A percentile compares a stretch with the other conserved stretches of the same genome.
These are phyloP conservation scores for Sporothrix sp. DNA, from an alignment of 2,329 filamentous ascomycete species.

Conservation along the genomic window DNA sequence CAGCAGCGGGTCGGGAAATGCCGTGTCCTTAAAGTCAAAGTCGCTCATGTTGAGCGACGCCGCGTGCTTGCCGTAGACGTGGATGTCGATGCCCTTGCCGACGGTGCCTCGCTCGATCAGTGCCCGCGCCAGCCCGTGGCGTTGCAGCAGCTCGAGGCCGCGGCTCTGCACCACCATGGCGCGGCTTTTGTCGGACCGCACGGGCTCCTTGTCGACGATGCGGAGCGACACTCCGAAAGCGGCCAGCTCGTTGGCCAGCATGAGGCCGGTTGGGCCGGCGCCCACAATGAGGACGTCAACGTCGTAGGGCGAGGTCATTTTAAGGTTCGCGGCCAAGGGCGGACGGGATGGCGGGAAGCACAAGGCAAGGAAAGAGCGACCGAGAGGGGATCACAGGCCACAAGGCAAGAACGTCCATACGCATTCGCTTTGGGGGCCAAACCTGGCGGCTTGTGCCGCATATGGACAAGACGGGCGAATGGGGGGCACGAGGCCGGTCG, in stretches of 20 bases:
- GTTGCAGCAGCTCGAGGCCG: slow-evolving; percentile 39
- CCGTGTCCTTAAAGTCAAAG: slow-evolving; percentile 14
- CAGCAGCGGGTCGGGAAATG: slow-evolving; percentile 18
- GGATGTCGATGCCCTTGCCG: slow-evolving; percentile 30
- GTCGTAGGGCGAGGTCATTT: background rate
- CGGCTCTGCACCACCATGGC: slow-evolving; percentile 39
- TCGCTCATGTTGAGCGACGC: slow-evolving; percentile 24
- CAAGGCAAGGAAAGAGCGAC: background rate
- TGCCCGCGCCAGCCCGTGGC: slow-evolving; percentile 29
- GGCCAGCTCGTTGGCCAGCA: slow-evolving; percentile 32
- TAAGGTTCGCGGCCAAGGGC: background rate
- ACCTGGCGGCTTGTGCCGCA: too few species aligned
- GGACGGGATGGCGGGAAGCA: background rate
- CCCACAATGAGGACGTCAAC: slow-evolving; percentile 34
- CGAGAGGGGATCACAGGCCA: too few species aligned
- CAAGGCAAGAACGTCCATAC: background rate
- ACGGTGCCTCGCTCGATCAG: slow-evolving; percentile 29
- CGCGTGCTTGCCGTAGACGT: slow-evolving; percentile 25
- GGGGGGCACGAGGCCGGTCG: slow-evolving; percentile 1
- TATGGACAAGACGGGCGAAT: background rate
- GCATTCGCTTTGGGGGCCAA: too few species aligned
- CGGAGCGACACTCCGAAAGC: slow-evolving; percentile 25
- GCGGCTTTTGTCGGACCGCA: slow-evolving; percentile 29
- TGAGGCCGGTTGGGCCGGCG: slow-evolving; percentile 34
- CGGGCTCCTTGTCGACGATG: slow-evolving; percentile 28